Evolutionary conservation across 1,139 yeast species (phyloP), one percentile per base, ranked within the genome.

Genomic region (Suhomyces ambrosiae): DNA sequence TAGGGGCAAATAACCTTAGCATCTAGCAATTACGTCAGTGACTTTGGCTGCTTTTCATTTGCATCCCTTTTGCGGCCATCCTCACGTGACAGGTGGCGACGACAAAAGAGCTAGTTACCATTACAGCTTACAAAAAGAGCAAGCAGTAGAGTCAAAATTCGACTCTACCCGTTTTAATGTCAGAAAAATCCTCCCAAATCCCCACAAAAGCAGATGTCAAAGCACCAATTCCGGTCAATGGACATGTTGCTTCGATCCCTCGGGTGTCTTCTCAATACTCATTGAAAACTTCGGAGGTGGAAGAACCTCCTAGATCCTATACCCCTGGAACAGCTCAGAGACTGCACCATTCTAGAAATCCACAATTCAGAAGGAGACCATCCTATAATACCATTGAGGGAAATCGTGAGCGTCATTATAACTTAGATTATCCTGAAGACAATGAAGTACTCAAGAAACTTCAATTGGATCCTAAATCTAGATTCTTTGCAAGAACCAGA

Each of bases 351-450:
- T 8, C 18, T 7, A 28, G 33, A 24, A 29, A 25, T 14, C 23
- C 21, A 4, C 33, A 29, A 9, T 19, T 30, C 11, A 21, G 27
- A 11, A 52, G 71, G 45, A 52, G 71, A 37, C 71, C 69, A 1
- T 65, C 71, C 7, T 69, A 68, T 39, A 58, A 58, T 24, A 56
- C 61, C 25, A 60, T 70, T 35, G 70, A 65, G 37, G 41, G 53
- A 8, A 48, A 51, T 12, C 61, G 85, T 40, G 71, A 79, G 40
- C 48, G 60, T 19, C 65, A 63, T 45, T 85, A 82, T 52, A 66
- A 71, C 33, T 59, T 85, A 40, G 85, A 85, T 50, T 80, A 75
- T 42, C 83, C 85, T 1, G 70, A 65, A 3, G 71, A 75, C 45
- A 61, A 56, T n/a, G 63, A 63, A 0, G 71, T 68, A 32, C 68